These are phyloP conservation scores for Achaetomium macrosporum DNA, from an alignment of 2,329 filamentous ascomycete genomes.

Conservation along the genomic window DNA sequence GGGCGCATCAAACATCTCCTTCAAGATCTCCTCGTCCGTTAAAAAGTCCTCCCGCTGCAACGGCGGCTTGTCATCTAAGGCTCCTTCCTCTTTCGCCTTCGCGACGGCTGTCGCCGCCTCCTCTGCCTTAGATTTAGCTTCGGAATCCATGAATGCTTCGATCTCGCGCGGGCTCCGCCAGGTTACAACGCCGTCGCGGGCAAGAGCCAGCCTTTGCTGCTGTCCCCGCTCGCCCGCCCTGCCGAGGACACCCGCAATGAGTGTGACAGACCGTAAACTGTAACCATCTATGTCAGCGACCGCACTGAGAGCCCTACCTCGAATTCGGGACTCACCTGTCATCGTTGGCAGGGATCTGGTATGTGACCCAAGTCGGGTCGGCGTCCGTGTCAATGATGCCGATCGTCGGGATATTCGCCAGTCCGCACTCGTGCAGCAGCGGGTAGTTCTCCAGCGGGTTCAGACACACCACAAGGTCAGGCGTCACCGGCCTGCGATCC, in stretches of 20 bases:
- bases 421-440: conserved; percentile 81
- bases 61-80: not conserved
- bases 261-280: conserved; percentile 72
- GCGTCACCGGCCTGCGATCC: conserved; percentile 62
- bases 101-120: not conserved
- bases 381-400: conserved; percentile 91
- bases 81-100: not conserved
- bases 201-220: conserved; percentile 56
- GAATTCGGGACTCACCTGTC: conserved; percentile 60
- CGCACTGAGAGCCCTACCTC: not conserved
- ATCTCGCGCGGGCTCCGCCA: conserved; percentile 50
- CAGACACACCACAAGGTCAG: conserved; percentile 85
- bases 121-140: not conserved
- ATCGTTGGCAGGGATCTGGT: conserved; percentile 93
- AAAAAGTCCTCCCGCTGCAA: conserved; percentile 11
- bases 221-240: conserved; percentile 77
- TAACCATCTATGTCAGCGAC: not conserved
- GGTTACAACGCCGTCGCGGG: conserved; percentile 55
- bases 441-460: conserved; percentile 92
- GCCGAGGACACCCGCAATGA: conserved; percentile 81
- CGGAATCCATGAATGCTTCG: not conserved
- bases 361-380: conserved; percentile 90
- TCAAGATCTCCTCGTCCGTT: conserved; percentile 16
- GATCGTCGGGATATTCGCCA: conserved; percentile 86
- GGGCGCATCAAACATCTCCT: conserved; percentile 1